phyloP scores from a whole-genome alignment of 2,329 filamentous ascomycete genomes.

The Fusarium solani-melongenae region DNA sequence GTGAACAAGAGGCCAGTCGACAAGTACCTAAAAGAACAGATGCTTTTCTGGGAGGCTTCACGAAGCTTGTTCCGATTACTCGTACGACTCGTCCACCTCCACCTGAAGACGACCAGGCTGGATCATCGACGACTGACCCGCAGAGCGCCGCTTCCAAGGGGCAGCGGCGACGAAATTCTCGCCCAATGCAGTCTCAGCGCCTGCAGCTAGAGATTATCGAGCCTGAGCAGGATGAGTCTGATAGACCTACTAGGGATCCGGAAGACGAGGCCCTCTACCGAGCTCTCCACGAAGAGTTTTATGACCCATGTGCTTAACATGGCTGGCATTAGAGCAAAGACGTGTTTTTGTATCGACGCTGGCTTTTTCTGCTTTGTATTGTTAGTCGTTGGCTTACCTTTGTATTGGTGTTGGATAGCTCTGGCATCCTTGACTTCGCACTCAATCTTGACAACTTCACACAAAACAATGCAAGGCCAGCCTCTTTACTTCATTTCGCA shows the following conservation, averaged over 20 bases:
- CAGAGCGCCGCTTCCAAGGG: not conserved
- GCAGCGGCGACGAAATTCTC: not conserved
- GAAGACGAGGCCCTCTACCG: not conserved
- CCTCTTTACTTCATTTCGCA: conserved; percentile 10
- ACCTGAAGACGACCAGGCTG: not conserved
- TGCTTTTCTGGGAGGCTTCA: not conserved
- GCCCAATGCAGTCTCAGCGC: not conserved
- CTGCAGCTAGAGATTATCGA: conserved; percentile 8
- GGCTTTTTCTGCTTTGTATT: not conserved
- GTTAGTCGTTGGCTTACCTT: not conserved
- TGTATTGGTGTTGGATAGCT: not conserved
- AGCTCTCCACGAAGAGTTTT: not conserved
- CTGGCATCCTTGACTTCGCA: not conserved
- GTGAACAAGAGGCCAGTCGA: not conserved
- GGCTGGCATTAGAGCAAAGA: not conserved
- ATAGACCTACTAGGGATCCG: not conserved
- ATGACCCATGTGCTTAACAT: not conserved
- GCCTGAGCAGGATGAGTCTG: not conserved
- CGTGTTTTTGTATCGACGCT: not conserved
- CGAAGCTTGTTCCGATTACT: not conserved
- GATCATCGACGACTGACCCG: not conserved
- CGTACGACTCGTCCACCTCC: not conserved
- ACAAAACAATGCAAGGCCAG: not conserved
- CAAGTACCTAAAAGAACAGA: conserved; percentile 2
- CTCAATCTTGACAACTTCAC: conserved; percentile 7